Evolutionary conservation across 106 monocot genomes (phyloP), one percentile per base, ranked within the genome.

Genomic region (Dactylorhiza incarnata): DNA sequence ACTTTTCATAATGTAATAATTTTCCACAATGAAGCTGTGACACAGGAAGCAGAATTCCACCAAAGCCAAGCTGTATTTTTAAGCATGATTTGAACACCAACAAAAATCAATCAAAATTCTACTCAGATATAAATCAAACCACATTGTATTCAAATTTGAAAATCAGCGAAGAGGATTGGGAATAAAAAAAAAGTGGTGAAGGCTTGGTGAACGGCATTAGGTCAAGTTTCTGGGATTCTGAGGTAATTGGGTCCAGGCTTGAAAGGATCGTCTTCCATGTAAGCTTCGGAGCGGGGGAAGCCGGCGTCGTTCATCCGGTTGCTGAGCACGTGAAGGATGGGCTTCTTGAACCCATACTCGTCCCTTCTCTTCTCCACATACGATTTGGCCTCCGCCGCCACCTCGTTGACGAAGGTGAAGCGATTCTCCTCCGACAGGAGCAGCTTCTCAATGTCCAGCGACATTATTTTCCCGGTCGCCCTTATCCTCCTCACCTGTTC

Each of bases 251-350:
- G 92, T 9, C 89, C 92, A 46, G 90, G 89, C 78, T 86, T 89
- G 83, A 86, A 94, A 12, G 97, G 94, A 48, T 91, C 88, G 26
- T 80, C 37, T 44, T 94, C 87, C 68, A 97, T 63, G 66, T 97
- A 97, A 19, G 87, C 97, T 9, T 97, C 94, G 0, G 94, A 49
- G 5, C 93, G 83, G 15, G 61, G 24, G 68, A 89, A 91, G 9
- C 97, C 97, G 72, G 86, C 79, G 24, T 91, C 97, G 68, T 97
- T 99, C 74, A 99, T 86, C 24, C 97, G 83, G 83, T 94, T 86
- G 49, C 94, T 91, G 45, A 99, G 87, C 14, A 91, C 97, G 72
- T 94, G 97, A 9, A 91, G 51, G 68, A 99, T 89, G 49, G 94
- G 46, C 55, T 94, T 99, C 89, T 94, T 99, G 9, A 53, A 65